Evolutionary conservation across 164 flowering plant species (phyloP).

Genomic region (Vitis vinifera): DNA sequence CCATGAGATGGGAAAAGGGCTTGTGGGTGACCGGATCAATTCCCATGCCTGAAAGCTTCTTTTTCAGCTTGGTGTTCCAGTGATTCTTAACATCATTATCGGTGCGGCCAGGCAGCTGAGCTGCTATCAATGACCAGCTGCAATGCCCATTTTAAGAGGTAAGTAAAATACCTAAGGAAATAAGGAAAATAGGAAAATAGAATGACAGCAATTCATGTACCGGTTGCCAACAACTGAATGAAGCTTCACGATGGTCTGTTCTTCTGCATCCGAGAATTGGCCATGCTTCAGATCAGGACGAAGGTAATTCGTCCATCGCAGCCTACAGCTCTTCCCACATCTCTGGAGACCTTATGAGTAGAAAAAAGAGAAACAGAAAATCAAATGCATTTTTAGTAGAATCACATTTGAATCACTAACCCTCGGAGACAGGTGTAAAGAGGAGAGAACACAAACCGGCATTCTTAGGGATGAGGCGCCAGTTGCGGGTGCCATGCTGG

Average conservation of each 20-base stretch:
- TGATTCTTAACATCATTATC: constrained; percentile 97
- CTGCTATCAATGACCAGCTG: constrained; percentile 95
- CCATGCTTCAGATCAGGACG: constrained; percentile 95
- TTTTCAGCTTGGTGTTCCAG: constrained; percentile 97
- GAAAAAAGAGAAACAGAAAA: too few species aligned
- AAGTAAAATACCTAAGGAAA: neutral
- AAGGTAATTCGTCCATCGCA: constrained; percentile 96
- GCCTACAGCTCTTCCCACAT: constrained; percentile 96
- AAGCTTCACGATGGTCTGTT: constrained; percentile 79
- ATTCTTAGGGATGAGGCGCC: constrained; percentile 98
- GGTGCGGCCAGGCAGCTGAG: constrained; percentile 89
- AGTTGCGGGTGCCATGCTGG: constrained; percentile 93
- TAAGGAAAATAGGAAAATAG: neutral
- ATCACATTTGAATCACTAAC: too few species aligned
- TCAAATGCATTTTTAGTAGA: neutral
- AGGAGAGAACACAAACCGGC: constrained; percentile 50
- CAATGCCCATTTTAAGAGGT: neutral
- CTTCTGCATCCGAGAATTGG: constrained; percentile 80
- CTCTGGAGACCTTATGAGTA: constrained; percentile 71
- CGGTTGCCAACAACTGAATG: constrained; percentile 88
- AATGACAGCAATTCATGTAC: constrained; percentile 18
- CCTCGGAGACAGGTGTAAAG: neutral
- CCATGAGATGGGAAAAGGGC: constrained; percentile 95
- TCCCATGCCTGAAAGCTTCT: constrained; percentile 96
- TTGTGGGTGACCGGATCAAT: constrained; percentile 98